Conservation (phyloP, 345 rosid genomes). For the Pugionium cornutum region DNA sequence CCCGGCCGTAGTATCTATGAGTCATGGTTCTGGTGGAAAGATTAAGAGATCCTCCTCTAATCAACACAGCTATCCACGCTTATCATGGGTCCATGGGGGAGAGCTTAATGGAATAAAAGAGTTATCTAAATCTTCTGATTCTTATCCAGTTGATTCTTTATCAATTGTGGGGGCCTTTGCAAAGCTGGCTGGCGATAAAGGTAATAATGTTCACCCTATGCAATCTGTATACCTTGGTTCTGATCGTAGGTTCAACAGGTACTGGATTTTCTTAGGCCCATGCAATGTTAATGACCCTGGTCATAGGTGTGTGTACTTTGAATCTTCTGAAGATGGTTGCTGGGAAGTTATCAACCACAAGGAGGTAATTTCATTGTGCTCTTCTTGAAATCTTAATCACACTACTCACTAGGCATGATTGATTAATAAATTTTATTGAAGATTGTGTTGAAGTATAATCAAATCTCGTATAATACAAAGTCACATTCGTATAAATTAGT, state of each 20-base stretch:
- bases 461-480: too few species aligned
- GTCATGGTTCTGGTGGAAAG: conserved; percentile 84
- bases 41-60: conserved; percentile 69
- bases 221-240: conserved; percentile 90
- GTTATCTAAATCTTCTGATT: conserved; percentile 47
- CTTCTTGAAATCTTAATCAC: conserved; percentile 21
- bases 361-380: conserved; percentile 56
- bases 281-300: conserved; percentile 84
- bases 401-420: conserved; percentile 2
- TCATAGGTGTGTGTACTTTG: conserved; percentile 90
- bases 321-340: conserved; percentile 97
- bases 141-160: conserved; percentile 70
- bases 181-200: conserved; percentile 41
- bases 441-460: too few species aligned
- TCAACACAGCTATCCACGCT: conserved; percentile 46
- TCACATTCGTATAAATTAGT: too few species aligned
- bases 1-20: conserved; percentile 50
- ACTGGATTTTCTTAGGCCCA: conserved; percentile 99
- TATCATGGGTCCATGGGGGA: conserved; percentile 71
- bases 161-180: conserved; percentile 42
- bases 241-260: conserved; percentile 93
- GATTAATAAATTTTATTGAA: not conserved
- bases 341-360: conserved; percentile 88
- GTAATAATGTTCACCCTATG: conserved; percentile 62
- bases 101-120: conserved; percentile 41